Conservation (phyloP, 164 flowering plant genomes). For the Chimonanthus praecox region DNA sequence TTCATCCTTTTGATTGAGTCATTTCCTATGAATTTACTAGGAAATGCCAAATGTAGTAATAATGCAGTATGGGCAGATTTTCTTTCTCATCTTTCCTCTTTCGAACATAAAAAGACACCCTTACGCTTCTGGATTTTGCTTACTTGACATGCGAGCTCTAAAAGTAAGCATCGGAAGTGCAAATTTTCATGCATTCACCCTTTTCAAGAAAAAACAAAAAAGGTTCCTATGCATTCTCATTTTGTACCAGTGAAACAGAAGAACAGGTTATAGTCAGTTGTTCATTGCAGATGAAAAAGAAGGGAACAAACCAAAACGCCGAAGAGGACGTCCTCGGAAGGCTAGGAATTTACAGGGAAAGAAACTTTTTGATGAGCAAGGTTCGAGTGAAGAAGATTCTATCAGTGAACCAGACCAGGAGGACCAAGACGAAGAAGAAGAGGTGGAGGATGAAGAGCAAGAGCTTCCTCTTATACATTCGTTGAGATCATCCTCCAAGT, state of each 20-base stretch:
- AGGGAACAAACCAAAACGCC: conserved; percentile 56
- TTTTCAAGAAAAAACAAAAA: not conserved
- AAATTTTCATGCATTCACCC: not conserved
- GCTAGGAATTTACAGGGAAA: conserved; percentile 59
- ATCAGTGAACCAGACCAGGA: conserved; percentile 81
- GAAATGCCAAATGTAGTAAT: no score
- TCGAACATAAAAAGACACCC: not conserved
- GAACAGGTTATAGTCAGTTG: not conserved
- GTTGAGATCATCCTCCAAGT: conserved; percentile 48
- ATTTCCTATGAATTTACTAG: no score
- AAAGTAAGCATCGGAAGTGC: not conserved
- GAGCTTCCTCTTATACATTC: conserved; percentile 70
- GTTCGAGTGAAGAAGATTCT: conserved; percentile 79
- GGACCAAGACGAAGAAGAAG: conserved; percentile 45
- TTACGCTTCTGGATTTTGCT: not conserved
- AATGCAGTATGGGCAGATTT: not conserved
- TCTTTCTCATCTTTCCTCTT: not conserved
- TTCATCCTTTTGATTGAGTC: no score
- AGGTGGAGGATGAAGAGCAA: conserved; percentile 55
- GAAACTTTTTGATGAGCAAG: conserved; percentile 80
- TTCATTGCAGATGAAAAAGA: conserved; percentile 67
- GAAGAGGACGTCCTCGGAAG: conserved; percentile 78
- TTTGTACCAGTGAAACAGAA: not conserved
- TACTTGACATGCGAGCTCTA: not conserved
- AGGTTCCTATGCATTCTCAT: not conserved